Conservation (phyloP, 2,329 filamentous ascomycete species). For the Penicillium janthinellum region DNA sequence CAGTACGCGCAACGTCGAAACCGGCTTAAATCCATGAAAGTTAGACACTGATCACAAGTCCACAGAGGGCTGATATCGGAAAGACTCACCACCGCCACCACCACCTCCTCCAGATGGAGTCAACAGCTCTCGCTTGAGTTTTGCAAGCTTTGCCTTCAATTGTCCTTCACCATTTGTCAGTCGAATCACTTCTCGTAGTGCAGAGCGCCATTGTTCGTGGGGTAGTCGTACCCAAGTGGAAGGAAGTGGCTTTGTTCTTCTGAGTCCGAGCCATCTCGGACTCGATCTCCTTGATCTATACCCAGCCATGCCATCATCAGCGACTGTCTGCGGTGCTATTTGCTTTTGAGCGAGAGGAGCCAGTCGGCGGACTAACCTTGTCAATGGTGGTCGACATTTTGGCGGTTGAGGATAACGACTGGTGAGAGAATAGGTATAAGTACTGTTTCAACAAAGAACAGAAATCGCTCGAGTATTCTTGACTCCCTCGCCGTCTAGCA, state of each 20-base stretch:
- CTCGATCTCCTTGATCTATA: conserved; percentile 94
- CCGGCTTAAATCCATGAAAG: conserved; percentile 56
- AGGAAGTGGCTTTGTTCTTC: conserved; percentile 95
- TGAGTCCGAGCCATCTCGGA: conserved; percentile 96
- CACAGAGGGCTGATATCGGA: conserved; percentile 3
- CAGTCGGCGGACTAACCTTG: conserved; percentile 70
- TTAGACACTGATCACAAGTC: conserved; percentile 16
- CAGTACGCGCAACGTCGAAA: conserved; percentile 96
- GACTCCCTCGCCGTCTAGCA: conserved; percentile 13
- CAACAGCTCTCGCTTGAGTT: conserved; percentile 93
- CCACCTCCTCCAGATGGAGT: conserved; percentile 79
- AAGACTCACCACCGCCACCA: conserved; percentile 65
- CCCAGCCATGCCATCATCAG: conserved; percentile 35
- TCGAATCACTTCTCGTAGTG: not conserved
- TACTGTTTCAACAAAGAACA: conserved; percentile 4
- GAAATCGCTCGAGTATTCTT: conserved; percentile 2
- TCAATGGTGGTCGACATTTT: conserved; percentile 97
- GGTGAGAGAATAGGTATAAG: conserved; percentile 9
- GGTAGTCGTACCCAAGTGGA: conserved; percentile 69
- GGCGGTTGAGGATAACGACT: conserved; percentile 34
- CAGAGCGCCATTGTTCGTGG: conserved; percentile 3
- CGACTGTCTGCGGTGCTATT: conserved; percentile 7
- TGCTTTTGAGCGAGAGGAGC: conserved; percentile 9
- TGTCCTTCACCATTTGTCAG: conserved; percentile 56
- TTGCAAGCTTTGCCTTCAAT: conserved; percentile 96